phyloP scores from a whole-genome alignment of 176 grass and related monocot species.

The Avena eriantha region DNA sequence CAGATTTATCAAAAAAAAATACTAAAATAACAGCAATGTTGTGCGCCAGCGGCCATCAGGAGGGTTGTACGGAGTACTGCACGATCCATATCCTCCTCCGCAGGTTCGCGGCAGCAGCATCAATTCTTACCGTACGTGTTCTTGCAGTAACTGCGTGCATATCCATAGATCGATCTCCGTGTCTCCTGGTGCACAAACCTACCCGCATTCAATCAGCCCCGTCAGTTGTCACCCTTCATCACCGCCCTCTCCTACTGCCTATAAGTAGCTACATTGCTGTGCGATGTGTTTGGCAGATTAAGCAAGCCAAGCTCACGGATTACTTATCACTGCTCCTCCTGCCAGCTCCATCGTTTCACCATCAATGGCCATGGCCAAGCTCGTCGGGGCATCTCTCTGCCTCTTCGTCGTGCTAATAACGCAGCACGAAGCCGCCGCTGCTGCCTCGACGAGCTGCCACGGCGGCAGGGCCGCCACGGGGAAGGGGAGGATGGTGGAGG shows the following conservation, averaged over 20 bases:
- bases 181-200: slow-evolving; percentile 20
- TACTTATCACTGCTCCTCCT: too few relatives aligned
- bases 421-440: not conserved
- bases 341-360: not conserved
- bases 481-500: slow-evolving; percentile 11
- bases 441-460: not conserved
- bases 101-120: not conserved
- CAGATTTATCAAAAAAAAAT: not conserved
- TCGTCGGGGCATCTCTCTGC: slow-evolving; percentile 12
- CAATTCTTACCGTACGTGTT: slow-evolving; percentile 9
- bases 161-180: not conserved
- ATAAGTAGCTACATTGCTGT: slow-evolving; percentile 25
- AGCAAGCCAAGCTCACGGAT: not conserved
- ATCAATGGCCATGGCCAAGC: slow-evolving; percentile 38
- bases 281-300: not conserved
- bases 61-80: not conserved
- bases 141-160: not conserved
- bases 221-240: not conserved
- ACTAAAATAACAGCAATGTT: slow-evolving; percentile 5
- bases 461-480: not conserved
- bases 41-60: not conserved
- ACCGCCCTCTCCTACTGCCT: not conserved
- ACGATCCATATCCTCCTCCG: not conserved
- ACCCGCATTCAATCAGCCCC: slow-evolving; percentile 31
- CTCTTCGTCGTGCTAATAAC: slow-evolving; percentile 22